A percentile compares a stretch with the other conserved stretches of the same genome.
Conservation (phyloP, 2,329 filamentous ascomycete genomes). For the Clonostachys byssicola region DNA sequence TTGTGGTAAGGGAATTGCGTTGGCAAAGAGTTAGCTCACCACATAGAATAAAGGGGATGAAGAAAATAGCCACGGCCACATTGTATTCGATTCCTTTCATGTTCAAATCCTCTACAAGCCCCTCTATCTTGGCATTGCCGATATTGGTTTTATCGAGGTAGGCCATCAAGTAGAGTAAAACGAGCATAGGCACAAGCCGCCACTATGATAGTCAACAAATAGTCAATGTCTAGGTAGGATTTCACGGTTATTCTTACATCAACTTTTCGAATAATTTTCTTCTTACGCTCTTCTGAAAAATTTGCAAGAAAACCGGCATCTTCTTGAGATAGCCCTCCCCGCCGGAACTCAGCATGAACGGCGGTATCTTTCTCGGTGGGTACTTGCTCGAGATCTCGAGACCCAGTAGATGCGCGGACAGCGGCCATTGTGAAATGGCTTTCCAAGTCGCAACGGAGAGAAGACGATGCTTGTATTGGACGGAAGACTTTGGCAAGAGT, state of each 20-base stretch:
- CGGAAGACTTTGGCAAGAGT: too few species aligned
- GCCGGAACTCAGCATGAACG: conserved; percentile 13
- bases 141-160: conserved; percentile 27
- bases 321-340: conserved; percentile 10
- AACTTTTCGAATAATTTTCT: conserved; percentile 20
- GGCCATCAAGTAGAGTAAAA: conserved; percentile 26
- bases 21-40: conserved; percentile 14
- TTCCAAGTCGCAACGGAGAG: too few species aligned
- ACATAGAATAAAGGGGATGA: conserved; percentile 45
- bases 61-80: conserved; percentile 18
- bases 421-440: conserved; percentile 6
- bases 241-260: conserved; percentile 9
- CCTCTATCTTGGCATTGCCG: conserved; percentile 45
- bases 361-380: conserved; percentile 13
- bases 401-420: conserved; percentile 2
- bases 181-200: conserved; percentile 19
- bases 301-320: conserved; percentile 21
- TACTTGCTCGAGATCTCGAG: conserved; percentile 14
- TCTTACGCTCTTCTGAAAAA: conserved; percentile 19
- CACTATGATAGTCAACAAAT: conserved; percentile 5
- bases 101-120: conserved; percentile 22
- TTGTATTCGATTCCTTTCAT: conserved; percentile 50
- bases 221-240: not conserved
- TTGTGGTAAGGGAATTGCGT: not conserved
- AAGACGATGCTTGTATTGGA: too few species aligned